A percentile compares a stretch with the other conserved stretches of the same genome.
Evolutionary conservation across 164 flowering plant genomes (phyloP).

Genomic region (Litsea cubeba): DNA sequence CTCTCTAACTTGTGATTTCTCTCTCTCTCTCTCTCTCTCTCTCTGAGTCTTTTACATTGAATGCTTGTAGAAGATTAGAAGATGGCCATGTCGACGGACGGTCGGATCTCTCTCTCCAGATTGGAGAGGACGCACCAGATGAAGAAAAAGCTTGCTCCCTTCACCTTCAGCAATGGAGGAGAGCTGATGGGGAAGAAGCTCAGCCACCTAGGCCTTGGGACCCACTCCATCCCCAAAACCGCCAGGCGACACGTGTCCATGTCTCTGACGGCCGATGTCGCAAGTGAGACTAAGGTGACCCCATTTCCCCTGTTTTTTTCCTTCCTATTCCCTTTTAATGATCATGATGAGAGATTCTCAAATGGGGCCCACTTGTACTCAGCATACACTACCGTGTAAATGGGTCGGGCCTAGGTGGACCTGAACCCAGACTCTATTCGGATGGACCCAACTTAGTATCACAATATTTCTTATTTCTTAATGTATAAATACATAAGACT

Average conservation of each 20-base stretch:
- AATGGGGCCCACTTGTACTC: too few relatives aligned
- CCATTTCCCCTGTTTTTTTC: background rate
- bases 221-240: background rate
- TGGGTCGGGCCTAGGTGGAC: too few relatives aligned
- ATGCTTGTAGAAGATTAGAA: constrained; percentile 8
- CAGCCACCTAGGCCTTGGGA: constrained; percentile 5
- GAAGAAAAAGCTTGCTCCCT: constrained; percentile 25
- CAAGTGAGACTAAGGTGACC: constrained; percentile 51
- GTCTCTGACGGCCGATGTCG: constrained; percentile 41
- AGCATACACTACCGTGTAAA: too few relatives aligned
- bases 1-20: background rate
- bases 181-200: constrained; percentile 75
- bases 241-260: constrained; percentile 32
- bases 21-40: background rate
- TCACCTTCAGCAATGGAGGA: constrained; percentile 60
- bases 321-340: background rate
- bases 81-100: constrained; percentile 42
- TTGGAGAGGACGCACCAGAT: constrained; percentile 18
- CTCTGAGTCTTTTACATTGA: constrained; percentile 11
- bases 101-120: constrained; percentile 45
- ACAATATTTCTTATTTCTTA: too few relatives aligned
- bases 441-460: too few relatives aligned
- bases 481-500: too few relatives aligned
- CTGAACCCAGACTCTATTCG: too few relatives aligned
- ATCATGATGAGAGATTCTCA: background rate